Base-by-base conservation (phyloP, 805 yeast species). In the Pichia heedii region DNA sequence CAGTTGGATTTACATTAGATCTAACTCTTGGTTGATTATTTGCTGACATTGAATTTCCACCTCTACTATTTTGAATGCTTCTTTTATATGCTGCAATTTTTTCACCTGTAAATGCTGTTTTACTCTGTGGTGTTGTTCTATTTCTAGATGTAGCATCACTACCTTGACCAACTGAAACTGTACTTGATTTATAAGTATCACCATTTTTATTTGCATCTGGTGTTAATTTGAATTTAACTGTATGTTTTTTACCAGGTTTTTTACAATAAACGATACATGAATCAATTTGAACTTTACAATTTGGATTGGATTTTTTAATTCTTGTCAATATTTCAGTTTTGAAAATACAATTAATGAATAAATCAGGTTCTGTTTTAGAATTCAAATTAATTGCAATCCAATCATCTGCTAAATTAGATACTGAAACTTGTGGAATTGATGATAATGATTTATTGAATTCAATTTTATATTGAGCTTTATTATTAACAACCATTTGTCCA, bases 291-390 rank as follows among this genome's bases (percentile, higher is more conserved):
- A 93, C 73, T 3, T 71, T 68, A 39, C 87, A 65, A 0, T 74
- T 71, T 15, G 72, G 71, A 53, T 79, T 77, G 40, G 81, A 49
- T 48, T 74, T 74, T 57, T 79, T 82, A 58, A 89, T 63, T 39
- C 82, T 84, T 0, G 95, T 79, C 1, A 84, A 67, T 42, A 93
- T 67, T 59, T 93, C 98, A 0, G 97, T 93, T 65, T 93, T 93
- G 68, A 93, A 84, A 45, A 76, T 75, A 46, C 88, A 72, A 62
- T 84, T 84, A 48, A 93, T 68, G 45, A 93, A 76, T 12, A 85
- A 72, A 63, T 93, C 98, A 1, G 96, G 87, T 41, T 70, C 73
- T 1, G 73, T 54, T 5, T 73, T 67, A 0, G 79, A 72, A 19
- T 73, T 71, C 44, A 78, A 61, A 30, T 76, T 74, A 37, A 84